These are phyloP conservation scores for Suillus paluster DNA, from an alignment of 768 basidiomycete genomes.

Conservation along the genomic window DNA sequence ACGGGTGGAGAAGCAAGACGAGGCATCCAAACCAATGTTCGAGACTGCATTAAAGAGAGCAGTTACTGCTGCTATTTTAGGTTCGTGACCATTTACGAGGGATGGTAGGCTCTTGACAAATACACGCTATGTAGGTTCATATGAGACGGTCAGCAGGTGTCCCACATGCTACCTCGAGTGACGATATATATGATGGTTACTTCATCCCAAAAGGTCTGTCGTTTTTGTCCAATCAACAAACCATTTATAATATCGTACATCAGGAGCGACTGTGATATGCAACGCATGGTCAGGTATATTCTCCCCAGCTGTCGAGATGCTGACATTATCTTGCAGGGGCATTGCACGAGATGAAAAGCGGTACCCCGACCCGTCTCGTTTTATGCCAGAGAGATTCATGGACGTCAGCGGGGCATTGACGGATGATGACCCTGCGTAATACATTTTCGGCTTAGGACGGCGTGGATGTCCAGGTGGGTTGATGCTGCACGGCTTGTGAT, in stretches of 20 bases:
- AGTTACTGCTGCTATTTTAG: constrained; percentile 16
- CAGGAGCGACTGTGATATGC: not conserved
- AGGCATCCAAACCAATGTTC: constrained; percentile 5
- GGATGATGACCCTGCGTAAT: constrained; percentile 11
- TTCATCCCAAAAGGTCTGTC: constrained; percentile 30
- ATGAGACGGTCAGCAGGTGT: constrained; percentile 20
- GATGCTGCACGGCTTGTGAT: too few species aligned
- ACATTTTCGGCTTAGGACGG: constrained; percentile 17
- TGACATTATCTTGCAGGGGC: not conserved
- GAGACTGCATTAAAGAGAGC: constrained; percentile 13
- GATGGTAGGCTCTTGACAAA: not conserved
- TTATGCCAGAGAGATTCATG: constrained; percentile 21
- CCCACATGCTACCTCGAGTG: constrained; percentile 14
- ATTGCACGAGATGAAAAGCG: constrained; percentile 6
- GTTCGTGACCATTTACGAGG: constrained; percentile 8
- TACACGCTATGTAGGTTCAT: constrained; percentile 16
- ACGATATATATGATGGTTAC: constrained; percentile 44
- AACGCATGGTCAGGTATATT: constrained; percentile 6
- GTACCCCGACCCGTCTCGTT: constrained; percentile 14
- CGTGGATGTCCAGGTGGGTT: constrained; percentile 14
- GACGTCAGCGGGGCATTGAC: constrained; percentile 1
- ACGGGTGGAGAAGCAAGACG: constrained; percentile 19
- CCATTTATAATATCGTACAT: too few species aligned
- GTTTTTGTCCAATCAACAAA: not conserved
- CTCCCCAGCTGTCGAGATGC: not conserved